Evolutionary conservation across 1,284 basidiomycete genomes (phyloP), one percentile per base, ranked within the genome.

Genomic region (Fomitopsis schrenkii): DNA sequence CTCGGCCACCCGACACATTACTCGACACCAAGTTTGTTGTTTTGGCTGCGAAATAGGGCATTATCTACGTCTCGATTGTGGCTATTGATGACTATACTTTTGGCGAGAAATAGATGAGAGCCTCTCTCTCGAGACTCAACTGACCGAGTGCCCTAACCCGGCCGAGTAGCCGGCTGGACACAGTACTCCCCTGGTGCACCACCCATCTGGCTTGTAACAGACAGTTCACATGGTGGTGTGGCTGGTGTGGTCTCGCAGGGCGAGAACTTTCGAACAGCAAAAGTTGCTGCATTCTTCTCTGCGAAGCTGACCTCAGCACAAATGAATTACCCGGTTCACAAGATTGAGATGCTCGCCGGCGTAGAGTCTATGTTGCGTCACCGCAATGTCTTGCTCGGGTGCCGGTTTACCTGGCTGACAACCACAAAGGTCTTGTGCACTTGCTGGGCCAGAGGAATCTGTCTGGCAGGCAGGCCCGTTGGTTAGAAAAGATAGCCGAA

Each of bases 261-360:
- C n/a, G 19, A 17, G 9, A 56, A 57, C 14, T 58, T 38, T 44
- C 30, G 60, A 2, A 67, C 46, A 0, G 68, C 68, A 0, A 33
- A 60, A 2, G 53, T 71, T 9, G 61, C 66, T 14, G 65, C 62
- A 8, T 71, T 73, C 59, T 71, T 63, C 62, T 72, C 65, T 2
- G 68, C 61, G 17, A 76, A 76, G 57, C 70, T 74, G 30, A 70
- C 64, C n/a, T 54, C 71, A 0, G 70, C 74, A 1, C 71, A 76
- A 55, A 66, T n/a, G 14, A 60, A 55, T 35, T 60, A 55, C 38
- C 48, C 59, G 3, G 53, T 60, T 5, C 59, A 60, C 69, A 53
- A 75, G 36, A 59, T 66, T 12, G 72, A 75, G 58, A 50, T 73
- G 41, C 62, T 75, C 26, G 73, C 74, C 0, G 67, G 70, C 0